Evolutionary conservation across 2,329 filamentous ascomycete species (phyloP).

Genomic region (Teratosphaeria epicoccoides): DNA sequence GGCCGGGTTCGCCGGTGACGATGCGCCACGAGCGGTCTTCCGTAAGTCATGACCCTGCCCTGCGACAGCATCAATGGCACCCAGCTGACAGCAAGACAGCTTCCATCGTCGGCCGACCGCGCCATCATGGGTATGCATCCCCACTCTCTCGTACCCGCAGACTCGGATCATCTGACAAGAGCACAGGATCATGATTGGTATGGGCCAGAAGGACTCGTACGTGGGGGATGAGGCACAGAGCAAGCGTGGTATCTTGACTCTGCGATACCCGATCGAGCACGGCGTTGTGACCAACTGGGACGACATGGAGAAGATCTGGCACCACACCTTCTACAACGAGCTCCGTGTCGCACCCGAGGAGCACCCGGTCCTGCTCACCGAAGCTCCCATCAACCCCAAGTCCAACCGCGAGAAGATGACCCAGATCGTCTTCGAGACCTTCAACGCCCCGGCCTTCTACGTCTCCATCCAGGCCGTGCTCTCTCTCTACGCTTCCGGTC

Average conservation of each 20-base stretch:
- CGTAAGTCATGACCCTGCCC: slow-evolving; percentile 60
- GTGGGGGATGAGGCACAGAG: slow-evolving; percentile 99
- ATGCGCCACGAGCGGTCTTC: slow-evolving; percentile 99
- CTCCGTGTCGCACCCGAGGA: slow-evolving; percentile 99
- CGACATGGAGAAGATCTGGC: slow-evolving; percentile 99
- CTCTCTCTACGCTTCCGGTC: slow-evolving; percentile 98
- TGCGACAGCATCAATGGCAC: slow-evolving; percentile 1
- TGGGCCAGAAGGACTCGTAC: slow-evolving; percentile 99
- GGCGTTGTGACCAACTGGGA: slow-evolving; percentile 99
- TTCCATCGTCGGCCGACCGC: slow-evolving; percentile 98
- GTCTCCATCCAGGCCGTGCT: slow-evolving; percentile 99
- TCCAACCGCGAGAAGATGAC: slow-evolving; percentile 99
- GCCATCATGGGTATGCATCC: slow-evolving; percentile 85
- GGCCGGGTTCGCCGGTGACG: slow-evolving; percentile 99
- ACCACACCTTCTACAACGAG: slow-evolving; percentile 99
- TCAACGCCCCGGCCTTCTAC: slow-evolving; percentile 99
- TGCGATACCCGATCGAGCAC: slow-evolving; percentile 99
- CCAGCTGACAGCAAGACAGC: slow-evolving; percentile 45
- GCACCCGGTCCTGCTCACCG: slow-evolving; percentile 97
- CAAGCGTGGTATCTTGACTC: slow-evolving; percentile 99
- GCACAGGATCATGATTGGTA: slow-evolving; percentile 98
- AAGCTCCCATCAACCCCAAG: slow-evolving; percentile 99
- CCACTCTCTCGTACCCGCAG: slow-evolving; percentile 1
- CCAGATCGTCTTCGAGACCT: slow-evolving; percentile 99
- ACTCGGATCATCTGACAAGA: slow-evolving; percentile 28